Conservation (phyloP, 352 stramenopile species). For the Globisporangium abappressorium region DNA sequence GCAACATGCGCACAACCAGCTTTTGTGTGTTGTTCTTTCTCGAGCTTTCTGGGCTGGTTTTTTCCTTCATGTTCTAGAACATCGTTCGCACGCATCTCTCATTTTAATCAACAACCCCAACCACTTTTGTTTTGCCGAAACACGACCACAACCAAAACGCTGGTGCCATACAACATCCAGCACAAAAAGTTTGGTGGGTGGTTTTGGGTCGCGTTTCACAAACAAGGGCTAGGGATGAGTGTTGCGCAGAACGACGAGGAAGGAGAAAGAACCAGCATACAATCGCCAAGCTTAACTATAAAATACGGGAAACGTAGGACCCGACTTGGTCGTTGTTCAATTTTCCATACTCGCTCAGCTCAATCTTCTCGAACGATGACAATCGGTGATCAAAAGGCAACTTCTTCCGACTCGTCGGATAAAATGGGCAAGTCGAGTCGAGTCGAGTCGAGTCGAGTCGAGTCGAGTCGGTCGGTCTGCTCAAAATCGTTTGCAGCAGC, state of each 20-base stretch:
- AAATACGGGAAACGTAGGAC: background rate
- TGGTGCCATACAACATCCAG: background rate
- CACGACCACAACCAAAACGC: no score
- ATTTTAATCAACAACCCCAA: no score
- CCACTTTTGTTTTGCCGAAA: no score
- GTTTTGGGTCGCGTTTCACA: background rate
- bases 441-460: no score
- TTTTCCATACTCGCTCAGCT: background rate
- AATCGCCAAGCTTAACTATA: constrained; percentile 11
- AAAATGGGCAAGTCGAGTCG: no score
- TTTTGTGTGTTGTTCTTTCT: background rate
- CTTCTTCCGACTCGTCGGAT: no score
- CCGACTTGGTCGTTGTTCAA: constrained; percentile 7
- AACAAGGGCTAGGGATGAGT: background rate
- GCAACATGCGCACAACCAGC: background rate
- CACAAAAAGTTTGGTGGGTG: background rate
- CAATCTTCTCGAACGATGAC: no score
- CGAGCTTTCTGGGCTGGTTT: background rate
- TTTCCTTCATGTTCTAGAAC: background rate
- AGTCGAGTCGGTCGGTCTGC: no score
- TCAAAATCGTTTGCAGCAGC: no score
- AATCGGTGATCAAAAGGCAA: no score
- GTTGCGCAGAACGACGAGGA: background rate
- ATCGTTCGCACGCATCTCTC: background rate
- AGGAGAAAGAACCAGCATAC: constrained; percentile 22